Percentiles rank a stretch among this genome's conserved stretches.
These are phyloP conservation scores for Parasarocladium wereldwijsianum DNA, from an alignment of 2,329 filamentous ascomycete species.

Conservation along the genomic window DNA sequence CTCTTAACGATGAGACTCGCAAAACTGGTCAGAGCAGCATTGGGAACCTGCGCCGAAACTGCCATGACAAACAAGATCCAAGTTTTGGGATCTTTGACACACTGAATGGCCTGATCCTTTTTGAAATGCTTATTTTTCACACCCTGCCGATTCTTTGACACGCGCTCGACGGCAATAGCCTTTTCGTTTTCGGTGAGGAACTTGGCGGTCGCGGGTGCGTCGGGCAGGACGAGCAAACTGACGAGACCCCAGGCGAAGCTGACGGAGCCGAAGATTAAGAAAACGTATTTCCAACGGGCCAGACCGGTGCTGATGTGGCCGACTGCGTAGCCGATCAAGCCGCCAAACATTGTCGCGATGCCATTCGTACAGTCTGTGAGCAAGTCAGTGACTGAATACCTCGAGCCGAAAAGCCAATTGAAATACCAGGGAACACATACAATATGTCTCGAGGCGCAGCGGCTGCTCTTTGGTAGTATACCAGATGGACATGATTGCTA, in stretches of 20 bases:
- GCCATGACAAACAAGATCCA: constrained; percentile 36
- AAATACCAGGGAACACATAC: not conserved
- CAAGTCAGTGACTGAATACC: constrained; percentile 1
- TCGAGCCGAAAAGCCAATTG: not conserved
- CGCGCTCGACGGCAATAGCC: constrained; percentile 28
- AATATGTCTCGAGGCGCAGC: constrained; percentile 10
- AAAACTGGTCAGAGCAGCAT: constrained; percentile 10
- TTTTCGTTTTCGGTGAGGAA: constrained; percentile 45
- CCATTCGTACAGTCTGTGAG: constrained; percentile 25
- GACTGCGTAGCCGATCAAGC: constrained; percentile 40
- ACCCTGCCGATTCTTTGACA: constrained; percentile 50
- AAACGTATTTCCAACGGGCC: constrained; percentile 40
- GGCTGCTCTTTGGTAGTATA: constrained; percentile 16
- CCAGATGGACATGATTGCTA: constrained; percentile 17
- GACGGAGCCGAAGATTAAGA: constrained; percentile 42
- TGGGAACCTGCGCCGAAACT: constrained; percentile 23
- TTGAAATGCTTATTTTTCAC: constrained; percentile 57
- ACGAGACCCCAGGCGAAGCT: constrained; percentile 39
- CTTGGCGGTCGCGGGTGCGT: constrained; percentile 45
- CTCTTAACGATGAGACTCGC: constrained; percentile 17
- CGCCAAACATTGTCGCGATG: constrained; percentile 47
- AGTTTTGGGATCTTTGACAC: constrained; percentile 36
- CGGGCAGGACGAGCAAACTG: constrained; percentile 43
- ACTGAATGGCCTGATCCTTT: constrained; percentile 41
- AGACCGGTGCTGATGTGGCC: constrained; percentile 40